Evolutionary conservation across 1,284 basidiomycete genomes (phyloP), one percentile per base, ranked within the genome.

Genomic region (Ceratobasidium sp.): DNA sequence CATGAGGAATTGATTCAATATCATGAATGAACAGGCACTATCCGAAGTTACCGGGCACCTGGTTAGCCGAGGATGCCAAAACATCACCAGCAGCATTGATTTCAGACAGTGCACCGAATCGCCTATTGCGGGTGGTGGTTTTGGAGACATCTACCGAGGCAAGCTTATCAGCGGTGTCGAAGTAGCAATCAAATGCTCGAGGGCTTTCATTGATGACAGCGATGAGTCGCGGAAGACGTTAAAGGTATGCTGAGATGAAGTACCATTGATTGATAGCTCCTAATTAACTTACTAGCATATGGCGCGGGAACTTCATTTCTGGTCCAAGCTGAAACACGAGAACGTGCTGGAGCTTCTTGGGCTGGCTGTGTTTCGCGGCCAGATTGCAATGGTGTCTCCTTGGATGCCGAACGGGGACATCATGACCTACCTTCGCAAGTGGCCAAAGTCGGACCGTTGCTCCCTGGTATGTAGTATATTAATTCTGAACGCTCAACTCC

Each of bases 131-230:
- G 11, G 22, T 24, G 60, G 60, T 8, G 60, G 60, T 11, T 63
- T 47, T 27, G 41, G 60, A 7, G 19, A 19, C 14, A 44, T 63
- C 27, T 47, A 63, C 27, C 60, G 47, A 27, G 60, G 60, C 29
- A 15, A 2, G 6, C 60, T 63, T 7, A 22, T 9, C 9, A 22
- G 47, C 27, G 60, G 60, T 8, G 2, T 27, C 7, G 6, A 19
- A 6, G 60, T 63, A 4, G 60, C 60, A n/a, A 47, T 63, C 15
- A 63, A 63, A 47, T 45, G 60, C 41, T 45, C 47, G 7, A 44
- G 47, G 17, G 41, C 24, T 5, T 41, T 60, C 3, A 33, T 29
- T 9, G 31, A 36, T n/a, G n/a, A 8, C 22, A n/a, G 19, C 15
- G 41, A 22, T 19, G 19, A 15, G 41, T 22, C 17, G 4, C 33